A percentile compares a stretch with the other conserved stretches of the same genome.
phyloP scores from a whole-genome alignment of 192 early-diverging fungal genomes.

The Coemansia sp. region DNA sequence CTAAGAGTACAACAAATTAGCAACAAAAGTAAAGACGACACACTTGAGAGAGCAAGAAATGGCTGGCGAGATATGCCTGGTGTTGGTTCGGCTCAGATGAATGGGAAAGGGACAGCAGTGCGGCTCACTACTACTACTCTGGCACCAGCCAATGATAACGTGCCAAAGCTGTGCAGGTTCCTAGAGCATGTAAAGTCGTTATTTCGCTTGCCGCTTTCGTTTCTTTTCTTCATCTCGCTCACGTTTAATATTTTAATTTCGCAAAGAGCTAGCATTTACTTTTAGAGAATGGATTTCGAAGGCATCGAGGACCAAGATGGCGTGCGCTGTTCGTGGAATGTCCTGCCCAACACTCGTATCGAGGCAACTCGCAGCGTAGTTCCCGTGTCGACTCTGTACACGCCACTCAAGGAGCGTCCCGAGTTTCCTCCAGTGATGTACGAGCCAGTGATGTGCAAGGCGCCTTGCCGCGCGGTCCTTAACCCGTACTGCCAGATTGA shows the following conservation, averaged over 20 bases:
- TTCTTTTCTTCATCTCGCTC: slow-evolving; percentile 11
- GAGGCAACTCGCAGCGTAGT: slow-evolving; percentile 97
- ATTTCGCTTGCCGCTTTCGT: neutral
- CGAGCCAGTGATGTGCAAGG: slow-evolving; percentile 98
- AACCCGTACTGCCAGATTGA: slow-evolving; percentile 99
- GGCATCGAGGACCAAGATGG: slow-evolving; percentile 94
- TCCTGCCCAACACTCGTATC: slow-evolving; percentile 88
- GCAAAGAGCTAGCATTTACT: neutral
- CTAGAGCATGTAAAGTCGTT: neutral
- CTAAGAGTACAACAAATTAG: neutral
- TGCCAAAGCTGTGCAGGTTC: slow-evolving; percentile 22
- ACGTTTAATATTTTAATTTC: neutral
- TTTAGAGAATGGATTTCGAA: slow-evolving; percentile 74
- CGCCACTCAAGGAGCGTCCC: slow-evolving; percentile 90
- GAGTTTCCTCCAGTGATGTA: slow-evolving; percentile 87
- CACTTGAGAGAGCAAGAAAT: neutral
- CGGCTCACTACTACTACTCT: neutral
- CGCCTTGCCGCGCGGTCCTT: slow-evolving; percentile 92
- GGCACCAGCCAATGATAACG: slow-evolving; percentile 18
- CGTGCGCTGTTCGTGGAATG: slow-evolving; percentile 97
- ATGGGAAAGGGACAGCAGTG: too few relatives aligned
- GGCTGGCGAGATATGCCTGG: neutral
- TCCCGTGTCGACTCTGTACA: slow-evolving; percentile 92
- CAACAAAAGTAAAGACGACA: neutral
- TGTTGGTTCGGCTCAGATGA: neutral